Evolutionary conservation across 1,139 yeast genomes (phyloP).

Genomic region (Zygosaccharomyces sapae): DNA sequence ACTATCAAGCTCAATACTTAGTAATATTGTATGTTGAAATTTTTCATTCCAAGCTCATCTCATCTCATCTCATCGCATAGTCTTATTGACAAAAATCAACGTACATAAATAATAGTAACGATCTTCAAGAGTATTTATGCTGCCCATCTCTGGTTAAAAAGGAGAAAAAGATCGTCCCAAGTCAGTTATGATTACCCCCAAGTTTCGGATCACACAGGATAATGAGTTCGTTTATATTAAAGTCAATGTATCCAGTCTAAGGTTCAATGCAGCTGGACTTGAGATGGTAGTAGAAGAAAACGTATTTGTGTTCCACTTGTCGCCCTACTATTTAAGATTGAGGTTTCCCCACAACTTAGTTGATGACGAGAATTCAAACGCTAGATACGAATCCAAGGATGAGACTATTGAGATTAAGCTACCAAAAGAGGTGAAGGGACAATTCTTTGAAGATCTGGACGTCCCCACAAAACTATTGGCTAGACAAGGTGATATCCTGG

Average conservation of each 20-base stretch:
- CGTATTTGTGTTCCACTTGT: constrained; percentile 73
- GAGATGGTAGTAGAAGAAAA: constrained; percentile 75
- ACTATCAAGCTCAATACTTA: background rate
- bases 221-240: constrained; percentile 61
- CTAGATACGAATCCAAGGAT: constrained; percentile 53
- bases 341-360: constrained; percentile 65
- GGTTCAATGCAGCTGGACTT: constrained; percentile 64
- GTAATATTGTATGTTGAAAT: constrained; percentile 1
- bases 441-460: constrained; percentile 76
- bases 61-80: constrained; percentile 11
- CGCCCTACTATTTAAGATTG: constrained; percentile 82
- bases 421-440: constrained; percentile 68
- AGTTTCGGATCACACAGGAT: constrained; percentile 71
- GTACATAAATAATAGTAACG: background rate
- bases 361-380: constrained; percentile 63
- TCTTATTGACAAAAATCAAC: constrained; percentile 2
- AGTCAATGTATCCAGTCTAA: constrained; percentile 56
- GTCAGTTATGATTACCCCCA: constrained; percentile 76
- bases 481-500: constrained; percentile 45
- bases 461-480: constrained; percentile 77
- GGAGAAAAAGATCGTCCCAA: background rate
- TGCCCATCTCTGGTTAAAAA: background rate
- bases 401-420: constrained; percentile 46
- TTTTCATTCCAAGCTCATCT: constrained; percentile 1
- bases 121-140: background rate